A percentile compares a stretch with the other conserved stretches of the same genome.
Evolutionary conservation across 208 protist genomes (phyloP).

Genomic region (Acanthamoeba castellanii): DNA sequence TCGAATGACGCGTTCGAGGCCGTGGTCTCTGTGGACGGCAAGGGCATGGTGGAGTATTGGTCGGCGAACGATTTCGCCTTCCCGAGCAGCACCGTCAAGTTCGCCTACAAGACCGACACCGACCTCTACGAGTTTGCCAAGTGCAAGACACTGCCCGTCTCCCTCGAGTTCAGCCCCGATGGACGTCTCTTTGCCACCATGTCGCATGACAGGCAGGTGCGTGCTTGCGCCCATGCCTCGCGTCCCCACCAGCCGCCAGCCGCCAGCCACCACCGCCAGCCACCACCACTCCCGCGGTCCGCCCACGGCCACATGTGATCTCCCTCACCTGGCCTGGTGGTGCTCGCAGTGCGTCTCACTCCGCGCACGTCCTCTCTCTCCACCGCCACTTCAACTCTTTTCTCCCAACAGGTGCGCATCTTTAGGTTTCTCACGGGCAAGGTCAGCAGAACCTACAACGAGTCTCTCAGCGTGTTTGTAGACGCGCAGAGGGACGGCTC

Average conservation of each 20-base stretch:
- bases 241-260: no score
- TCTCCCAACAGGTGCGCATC: conserved; percentile 81
- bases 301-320: no score
- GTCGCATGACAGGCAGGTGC: conserved; percentile 80
- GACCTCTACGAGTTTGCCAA: conserved; percentile 92
- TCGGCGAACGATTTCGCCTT: conserved; percentile 64
- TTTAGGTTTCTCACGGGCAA: conserved; percentile 89
- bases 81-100: conserved; percentile 75
- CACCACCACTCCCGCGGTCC: no score
- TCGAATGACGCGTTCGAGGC: conserved; percentile 83
- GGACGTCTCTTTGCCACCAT: conserved; percentile 88
- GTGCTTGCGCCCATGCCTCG: not conserved
- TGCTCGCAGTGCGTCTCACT: no score
- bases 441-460: conserved; percentile 89
- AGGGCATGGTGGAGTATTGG: conserved; percentile 92
- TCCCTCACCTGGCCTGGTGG: no score
- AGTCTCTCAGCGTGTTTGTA: conserved; percentile 78
- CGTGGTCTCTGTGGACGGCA: conserved; percentile 84
- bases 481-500: conserved; percentile 81
- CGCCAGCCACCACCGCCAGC: no score
- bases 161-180: conserved; percentile 85
- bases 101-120: conserved; percentile 91
- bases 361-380: not conserved
- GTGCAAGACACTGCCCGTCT: conserved; percentile 85
- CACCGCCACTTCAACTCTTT: not conserved